Conservation (phyloP, 768 basidiomycete species). For the Amanita jacksonii region DNA sequence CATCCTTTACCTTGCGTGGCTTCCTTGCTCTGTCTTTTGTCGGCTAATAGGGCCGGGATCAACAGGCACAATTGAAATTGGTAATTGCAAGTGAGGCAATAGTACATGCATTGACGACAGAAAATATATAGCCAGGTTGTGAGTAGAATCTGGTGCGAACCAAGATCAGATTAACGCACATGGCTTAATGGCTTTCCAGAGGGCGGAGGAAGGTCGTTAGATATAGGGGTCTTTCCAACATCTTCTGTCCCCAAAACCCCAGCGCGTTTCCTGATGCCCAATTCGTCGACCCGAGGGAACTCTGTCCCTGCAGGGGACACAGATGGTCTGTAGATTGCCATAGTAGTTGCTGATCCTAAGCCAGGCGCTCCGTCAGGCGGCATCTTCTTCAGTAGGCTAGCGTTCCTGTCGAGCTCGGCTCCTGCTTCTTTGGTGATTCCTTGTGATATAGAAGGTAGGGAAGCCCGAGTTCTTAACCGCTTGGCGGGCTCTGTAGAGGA, state of each 20-base stretch:
- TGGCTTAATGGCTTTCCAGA: constrained; percentile 66
- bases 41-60: constrained; percentile 37
- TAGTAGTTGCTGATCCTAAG: constrained; percentile 67
- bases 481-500: constrained; percentile 11
- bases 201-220: constrained; percentile 31
- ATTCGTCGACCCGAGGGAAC: constrained; percentile 34
- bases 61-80: constrained; percentile 16
- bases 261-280: constrained; percentile 30
- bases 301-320: constrained; percentile 41
- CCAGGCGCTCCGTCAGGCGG: constrained; percentile 26
- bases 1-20: constrained; percentile 40
- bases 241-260: constrained; percentile 11
- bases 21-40: constrained; percentile 68
- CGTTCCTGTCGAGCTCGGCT: constrained; percentile 10
- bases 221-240: constrained; percentile 15
- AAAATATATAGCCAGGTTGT: constrained; percentile 22
- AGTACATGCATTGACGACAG: constrained; percentile 20
- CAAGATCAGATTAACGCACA: constrained; percentile 77
- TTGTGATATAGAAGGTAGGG: constrained; percentile 29
- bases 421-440: constrained; percentile 7
- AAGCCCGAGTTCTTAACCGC: constrained; percentile 22
- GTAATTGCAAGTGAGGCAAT: constrained; percentile 21
- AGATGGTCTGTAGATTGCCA: constrained; percentile 52
- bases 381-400: constrained; percentile 11
- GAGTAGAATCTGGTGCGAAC: constrained; percentile 37